Percentiles rank a stretch among this genome's conserved stretches.
phyloP scores from a whole-genome alignment of 768 basidiomycete genomes.

The Solioccasus polychromus region DNA sequence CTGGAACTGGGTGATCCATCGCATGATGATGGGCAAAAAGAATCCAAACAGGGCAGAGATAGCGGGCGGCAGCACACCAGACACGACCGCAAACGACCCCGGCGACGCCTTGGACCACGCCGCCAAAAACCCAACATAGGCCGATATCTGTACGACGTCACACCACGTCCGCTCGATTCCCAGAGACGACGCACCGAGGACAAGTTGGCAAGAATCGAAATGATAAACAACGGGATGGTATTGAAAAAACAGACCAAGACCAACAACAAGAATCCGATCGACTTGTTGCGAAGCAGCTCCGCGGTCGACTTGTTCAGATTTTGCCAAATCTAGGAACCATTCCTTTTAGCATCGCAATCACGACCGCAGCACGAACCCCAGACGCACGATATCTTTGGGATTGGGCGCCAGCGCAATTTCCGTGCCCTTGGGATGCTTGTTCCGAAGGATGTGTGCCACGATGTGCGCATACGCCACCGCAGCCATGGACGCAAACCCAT shows the following conservation, averaged over 20 bases:
- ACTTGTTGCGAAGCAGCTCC: constrained; percentile 63
- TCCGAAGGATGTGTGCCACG: constrained; percentile 66
- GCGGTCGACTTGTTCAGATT: constrained; percentile 77
- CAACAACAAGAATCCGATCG: constrained; percentile 78
- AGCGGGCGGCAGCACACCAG: constrained; percentile 90
- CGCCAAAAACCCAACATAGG: constrained; percentile 74
- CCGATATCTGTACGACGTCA: constrained; percentile 32
- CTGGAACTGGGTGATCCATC: constrained; percentile 72
- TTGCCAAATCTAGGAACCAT: constrained; percentile 69
- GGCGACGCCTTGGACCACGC: constrained; percentile 64
- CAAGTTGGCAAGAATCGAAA: constrained; percentile 91
- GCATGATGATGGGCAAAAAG: constrained; percentile 90
- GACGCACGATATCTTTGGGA: constrained; percentile 79
- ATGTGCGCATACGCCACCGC: constrained; percentile 86
- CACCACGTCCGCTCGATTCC: not conserved
- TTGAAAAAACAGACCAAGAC: constrained; percentile 87
- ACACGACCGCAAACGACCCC: constrained; percentile 74
- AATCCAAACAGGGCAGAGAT: constrained; percentile 88
- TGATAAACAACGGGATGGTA: constrained; percentile 86
- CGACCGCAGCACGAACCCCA: not conserved
- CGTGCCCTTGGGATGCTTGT: constrained; percentile 73
- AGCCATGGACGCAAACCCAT: constrained; percentile 90
- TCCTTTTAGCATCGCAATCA: not conserved
- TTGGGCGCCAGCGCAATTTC: constrained; percentile 76
- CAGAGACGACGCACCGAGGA: constrained; percentile 52